Evolutionary conservation across 768 basidiomycete species (phyloP), one percentile per base, ranked within the genome.

Genomic region (Russula foetens): DNA sequence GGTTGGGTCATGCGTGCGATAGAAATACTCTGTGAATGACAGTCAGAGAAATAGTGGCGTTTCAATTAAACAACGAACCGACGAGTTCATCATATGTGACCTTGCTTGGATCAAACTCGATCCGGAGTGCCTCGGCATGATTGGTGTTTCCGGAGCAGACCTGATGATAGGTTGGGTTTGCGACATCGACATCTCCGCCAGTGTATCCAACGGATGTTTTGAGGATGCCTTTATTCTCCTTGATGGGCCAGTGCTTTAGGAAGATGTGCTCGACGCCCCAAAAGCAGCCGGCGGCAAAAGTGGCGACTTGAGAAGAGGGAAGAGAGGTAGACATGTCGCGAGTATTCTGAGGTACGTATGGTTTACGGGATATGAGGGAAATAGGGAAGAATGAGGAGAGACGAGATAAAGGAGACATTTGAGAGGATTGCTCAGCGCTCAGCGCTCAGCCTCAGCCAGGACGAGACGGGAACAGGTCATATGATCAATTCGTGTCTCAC

Each of bases 1-100:
- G 44, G 93, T 96, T 3, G 95, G 92, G 66, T 97, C 94, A 68
- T 98, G 95, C 0, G 90, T 92, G 48, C 96, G 82, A 72, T 93
- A 96, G 74, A 96, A 96, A 77, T 94, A 95, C 73, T 96, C 92
- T 86, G 71, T 14, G 26, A 14, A 24, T 35, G n/a, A 17, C 3
- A 26, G 26, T 23, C 26, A 62, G 44, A 33, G 31, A 44, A 0
- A 49, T 35, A 14, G 31, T 39, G 3, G 39, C 26, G 23, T 11
- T 56, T 3, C 5, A 58, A 7, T n/a, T 31, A 29, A 3, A 21
- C 21, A 24, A 81, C 88, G 65, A 70, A 86, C 90, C 90, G 35
- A 95, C 91, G 35, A 98, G 84, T 70, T 96, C 86, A 8, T 76
- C 90, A 67, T 96, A 98, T 15, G 78, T 77, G 28, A 98, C 84